Conservation (phyloP, 2,329 filamentous ascomycete genomes). For the Alternaria hordeiaustralica region DNA sequence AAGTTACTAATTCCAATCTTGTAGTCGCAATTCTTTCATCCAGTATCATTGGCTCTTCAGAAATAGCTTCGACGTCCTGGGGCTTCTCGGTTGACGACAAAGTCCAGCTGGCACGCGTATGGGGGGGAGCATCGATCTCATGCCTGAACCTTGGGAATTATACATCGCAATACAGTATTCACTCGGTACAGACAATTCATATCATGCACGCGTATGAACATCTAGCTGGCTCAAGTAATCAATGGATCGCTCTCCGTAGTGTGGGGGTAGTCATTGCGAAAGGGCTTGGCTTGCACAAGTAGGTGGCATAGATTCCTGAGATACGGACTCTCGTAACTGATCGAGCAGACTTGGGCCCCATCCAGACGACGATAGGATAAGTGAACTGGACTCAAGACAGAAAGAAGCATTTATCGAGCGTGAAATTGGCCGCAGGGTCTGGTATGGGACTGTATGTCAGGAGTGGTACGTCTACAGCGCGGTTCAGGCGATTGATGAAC, state of each 20-base stretch:
- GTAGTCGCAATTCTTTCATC: conserved; percentile 52
- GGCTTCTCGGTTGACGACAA: conserved; percentile 54
- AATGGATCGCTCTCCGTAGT: conserved; percentile 55
- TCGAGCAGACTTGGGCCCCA: conserved; percentile 28
- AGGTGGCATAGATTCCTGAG: background rate
- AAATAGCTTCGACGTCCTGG: conserved; percentile 48
- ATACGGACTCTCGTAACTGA: background rate
- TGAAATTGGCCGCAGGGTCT: conserved; percentile 51
- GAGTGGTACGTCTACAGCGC: conserved; percentile 43
- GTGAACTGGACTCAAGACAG: conserved; percentile 25
- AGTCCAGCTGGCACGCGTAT: conserved; percentile 51
- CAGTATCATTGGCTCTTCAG: conserved; percentile 52
- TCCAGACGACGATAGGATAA: conserved; percentile 31
- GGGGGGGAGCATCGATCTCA: conserved; percentile 55
- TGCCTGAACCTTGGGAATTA: conserved; percentile 57
- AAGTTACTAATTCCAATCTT: conserved; percentile 19
- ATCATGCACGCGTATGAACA: conserved; percentile 59
- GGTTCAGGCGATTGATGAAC: background rate
- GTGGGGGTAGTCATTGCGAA: conserved; percentile 57
- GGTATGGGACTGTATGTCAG: conserved; percentile 50
- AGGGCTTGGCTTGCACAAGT: conserved; percentile 54
- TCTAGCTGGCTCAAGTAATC: conserved; percentile 57
- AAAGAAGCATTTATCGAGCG: conserved; percentile 38
- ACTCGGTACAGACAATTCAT: conserved; percentile 55
- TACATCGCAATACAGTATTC: conserved; percentile 48